Conservation (phyloP, 2,329 filamentous ascomycete species). For the Clarireedia monteithiana region DNA sequence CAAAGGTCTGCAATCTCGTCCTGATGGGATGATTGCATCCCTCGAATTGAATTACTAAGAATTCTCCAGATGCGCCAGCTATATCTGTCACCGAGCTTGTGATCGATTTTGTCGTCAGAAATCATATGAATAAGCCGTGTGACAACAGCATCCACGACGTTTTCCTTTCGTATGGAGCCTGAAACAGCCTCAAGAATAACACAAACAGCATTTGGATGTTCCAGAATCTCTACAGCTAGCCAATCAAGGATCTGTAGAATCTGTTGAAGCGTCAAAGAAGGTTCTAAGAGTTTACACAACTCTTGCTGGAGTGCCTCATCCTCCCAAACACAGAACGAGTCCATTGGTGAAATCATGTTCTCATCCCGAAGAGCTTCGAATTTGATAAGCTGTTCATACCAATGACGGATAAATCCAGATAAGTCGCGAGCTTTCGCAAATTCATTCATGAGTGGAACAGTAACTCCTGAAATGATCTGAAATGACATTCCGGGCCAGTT, state of each 20-base stretch:
- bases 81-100: slow-evolving; percentile 21
- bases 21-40: slow-evolving; percentile 13
- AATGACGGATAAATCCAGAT: slow-evolving; percentile 33
- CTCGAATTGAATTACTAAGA: slow-evolving; percentile 19
- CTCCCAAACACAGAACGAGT: slow-evolving; percentile 27
- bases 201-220: slow-evolving; percentile 23
- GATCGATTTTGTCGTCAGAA: slow-evolving; percentile 19
- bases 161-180: slow-evolving; percentile 30
- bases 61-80: slow-evolving; percentile 26
- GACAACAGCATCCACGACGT: slow-evolving; percentile 27
- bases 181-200: slow-evolving; percentile 34
- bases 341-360: background rate
- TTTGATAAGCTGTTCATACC: slow-evolving; percentile 28
- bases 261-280: slow-evolving; percentile 32
- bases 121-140: slow-evolving; percentile 30
- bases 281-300: slow-evolving; percentile 29
- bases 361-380: slow-evolving; percentile 23
- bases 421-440: slow-evolving; percentile 35
- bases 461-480: slow-evolving; percentile 28
- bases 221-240: slow-evolving; percentile 23
- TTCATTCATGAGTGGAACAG: slow-evolving; percentile 35
- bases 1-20: slow-evolving; percentile 17
- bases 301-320: slow-evolving; percentile 23
- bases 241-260: slow-evolving; percentile 31
- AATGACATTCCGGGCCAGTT: slow-evolving; percentile 18